Percentiles rank a stretch among this genome's conserved stretches.
phyloP scores from a whole-genome alignment of 148 eudicot species.

The Limonium bicolor region DNA sequence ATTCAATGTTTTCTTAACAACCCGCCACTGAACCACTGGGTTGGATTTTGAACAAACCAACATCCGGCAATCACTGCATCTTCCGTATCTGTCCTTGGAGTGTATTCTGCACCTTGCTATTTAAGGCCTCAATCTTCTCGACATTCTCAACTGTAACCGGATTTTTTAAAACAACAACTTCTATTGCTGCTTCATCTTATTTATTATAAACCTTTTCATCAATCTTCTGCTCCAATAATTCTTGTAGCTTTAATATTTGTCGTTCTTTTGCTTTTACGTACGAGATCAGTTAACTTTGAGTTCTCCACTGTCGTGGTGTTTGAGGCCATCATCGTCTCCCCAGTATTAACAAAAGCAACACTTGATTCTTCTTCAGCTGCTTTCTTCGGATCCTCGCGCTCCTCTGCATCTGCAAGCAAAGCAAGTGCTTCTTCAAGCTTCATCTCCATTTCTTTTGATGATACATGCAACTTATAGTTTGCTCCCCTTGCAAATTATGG shows the following conservation, averaged over 20 bases:
- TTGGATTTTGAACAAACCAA: too few species aligned
- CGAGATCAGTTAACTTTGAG: too few species aligned
- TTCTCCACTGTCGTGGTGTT: too few species aligned
- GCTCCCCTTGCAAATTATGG: constrained; percentile 72
- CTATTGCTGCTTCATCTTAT: constrained; percentile 42
- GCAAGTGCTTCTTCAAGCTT: constrained; percentile 48
- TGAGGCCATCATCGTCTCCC: too few species aligned
- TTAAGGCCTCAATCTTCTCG: constrained; percentile 39
- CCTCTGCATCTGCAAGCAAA: constrained; percentile 40
- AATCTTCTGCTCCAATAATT: constrained; percentile 41
- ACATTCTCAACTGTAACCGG: constrained; percentile 64
- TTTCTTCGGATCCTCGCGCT: constrained; percentile 49
- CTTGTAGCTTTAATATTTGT: constrained; percentile 56
- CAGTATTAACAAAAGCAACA: too few species aligned
- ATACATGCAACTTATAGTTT: constrained; percentile 45
- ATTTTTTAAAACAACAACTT: constrained; percentile 38
- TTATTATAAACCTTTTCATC: constrained; percentile 52
- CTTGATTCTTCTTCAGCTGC: constrained; percentile 44
- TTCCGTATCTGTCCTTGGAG: too few species aligned
- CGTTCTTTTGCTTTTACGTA: constrained; percentile 67
- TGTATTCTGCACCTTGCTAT: constrained; percentile 60
- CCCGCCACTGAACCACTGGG: too few species aligned
- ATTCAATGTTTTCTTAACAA: too few species aligned
- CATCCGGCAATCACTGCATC: too few species aligned
- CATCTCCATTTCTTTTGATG: constrained; percentile 49